Base-by-base conservation (phyloP, 169 alveolate species). In the Haemoproteus tartakovskyi region DNA sequence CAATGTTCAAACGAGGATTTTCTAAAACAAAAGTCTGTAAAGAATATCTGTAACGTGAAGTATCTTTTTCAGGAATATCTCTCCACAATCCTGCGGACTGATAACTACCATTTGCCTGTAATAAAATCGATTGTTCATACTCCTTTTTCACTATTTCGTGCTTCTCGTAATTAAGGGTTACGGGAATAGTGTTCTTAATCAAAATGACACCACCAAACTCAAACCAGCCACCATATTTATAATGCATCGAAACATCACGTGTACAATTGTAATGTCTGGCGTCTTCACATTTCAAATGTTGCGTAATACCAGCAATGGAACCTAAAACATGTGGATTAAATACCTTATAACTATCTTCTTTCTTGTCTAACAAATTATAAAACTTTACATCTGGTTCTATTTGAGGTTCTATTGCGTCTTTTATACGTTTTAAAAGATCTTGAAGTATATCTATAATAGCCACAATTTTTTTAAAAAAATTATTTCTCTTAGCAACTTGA, bases 211-310 rank as follows among this genome's bases (percentile, higher is more conserved):
- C 82, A 12, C 74, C 82, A 12, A 67, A 67, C 56, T 67, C 82
- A 22, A 67, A 67, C 82, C 82, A 67, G 0, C 82, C 82, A 8
- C 82, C 82, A 41, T 67, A 67, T 29, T 67, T 67, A 27, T 67
- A 18, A 54, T 67, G 82, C 1, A 67, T 26, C 1, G 82, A 67
- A 1, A 67, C 12, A 47, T 67, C 60, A 27, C 82, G 56, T 40
- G n/a, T 52, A 12, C 4, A 16, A 36, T 18, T 26, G 4, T 30
- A 14, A 16, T 67, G 9, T 3, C 30, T 2, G 1, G 11, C 2
- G 5, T 67, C 12, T 14, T 36, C 74, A 6, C 82, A 67, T 29
- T 56, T 67, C 14, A 67, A 18, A 22, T 67, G 74, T 29, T 67
- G 51, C 0, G 82, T 67, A 2, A 67, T 67, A 0, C 82, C 82